Evolutionary conservation across 2,329 filamentous ascomycete species (phyloP), one percentile per base, ranked within the genome.

Genomic region (Apiospora saccharicola): DNA sequence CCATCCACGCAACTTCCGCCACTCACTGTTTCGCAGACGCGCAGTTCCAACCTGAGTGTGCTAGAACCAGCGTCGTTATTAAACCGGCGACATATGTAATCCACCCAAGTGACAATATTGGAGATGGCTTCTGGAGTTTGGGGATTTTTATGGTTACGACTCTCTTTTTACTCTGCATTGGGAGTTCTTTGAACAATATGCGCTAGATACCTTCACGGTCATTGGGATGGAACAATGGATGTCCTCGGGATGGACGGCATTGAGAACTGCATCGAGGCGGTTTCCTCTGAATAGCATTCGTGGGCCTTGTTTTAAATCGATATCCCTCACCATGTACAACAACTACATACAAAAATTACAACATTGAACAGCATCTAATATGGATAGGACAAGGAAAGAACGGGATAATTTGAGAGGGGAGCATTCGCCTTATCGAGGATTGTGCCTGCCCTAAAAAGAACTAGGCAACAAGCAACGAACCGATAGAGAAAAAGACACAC

Each of bases 1-100:
- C 71, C 69, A 14, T 57, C 57, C 8, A 47, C 71, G 14, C 71
- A 72, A 44, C 69, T 72, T 19, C 71, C 71, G 26, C 71, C 71
- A n/a, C 64, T 72, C 61, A 70, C 71, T 8, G 61, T 47, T 51
- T 30, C 71, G 46, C 57, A 53, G 8, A 69, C 57, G 26, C 68
- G 69, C 41, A 70, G 57, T 70, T 37, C 71, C 43, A 72, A 70
- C 53, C 44, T 64, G n/a, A 70, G 68, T n/a, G 43, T 72, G 13
- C 57, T 72, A 8, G 71, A 70, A 64, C 71, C 71, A 13, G 71
- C 49, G 16, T 47, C 51, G 16, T 30, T 68, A 4, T 44, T 72
- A 53, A 53, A 68, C 68, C 71, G 71, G 37, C 68, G 71, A 64
- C 57, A 64, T 24, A 64, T 64, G 57, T 64, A 64, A 64, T n/a